Evolutionary conservation across 768 basidiomycete species (phyloP).

Genomic region (Rubroboletus pulcherrimus): DNA sequence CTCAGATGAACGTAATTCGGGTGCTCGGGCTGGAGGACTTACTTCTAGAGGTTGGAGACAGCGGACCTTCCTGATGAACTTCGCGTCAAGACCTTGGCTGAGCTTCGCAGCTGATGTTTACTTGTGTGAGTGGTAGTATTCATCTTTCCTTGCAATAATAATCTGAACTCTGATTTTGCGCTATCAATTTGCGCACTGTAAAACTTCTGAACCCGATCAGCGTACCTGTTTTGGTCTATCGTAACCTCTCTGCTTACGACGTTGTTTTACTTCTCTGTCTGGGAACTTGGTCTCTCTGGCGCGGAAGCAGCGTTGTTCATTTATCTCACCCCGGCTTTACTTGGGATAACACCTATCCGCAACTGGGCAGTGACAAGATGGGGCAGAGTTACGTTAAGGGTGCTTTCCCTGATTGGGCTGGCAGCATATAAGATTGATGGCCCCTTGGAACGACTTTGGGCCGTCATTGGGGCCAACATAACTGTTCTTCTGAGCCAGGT

Average conservation of each 20-base stretch:
- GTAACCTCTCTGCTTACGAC: constrained; percentile 76
- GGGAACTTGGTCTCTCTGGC: constrained; percentile 83
- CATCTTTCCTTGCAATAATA: not conserved
- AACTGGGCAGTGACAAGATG: constrained; percentile 43
- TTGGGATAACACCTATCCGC: constrained; percentile 45
- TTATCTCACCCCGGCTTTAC: constrained; percentile 64
- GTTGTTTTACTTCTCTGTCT: constrained; percentile 89
- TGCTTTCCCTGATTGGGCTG: constrained; percentile 49
- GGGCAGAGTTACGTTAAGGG: constrained; percentile 48
- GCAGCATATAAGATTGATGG: constrained; percentile 49
- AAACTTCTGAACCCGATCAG: constrained; percentile 33
- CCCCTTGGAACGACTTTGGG: constrained; percentile 52
- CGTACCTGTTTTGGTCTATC: constrained; percentile 79
- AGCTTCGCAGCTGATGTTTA: constrained; percentile 48
- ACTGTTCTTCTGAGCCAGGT: constrained; percentile 46
- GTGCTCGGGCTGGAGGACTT: not conserved
- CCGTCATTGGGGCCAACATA: constrained; percentile 53
- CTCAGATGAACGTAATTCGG: not conserved
- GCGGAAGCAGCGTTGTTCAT: constrained; percentile 73
- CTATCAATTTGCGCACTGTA: not conserved
- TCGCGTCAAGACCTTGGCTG: constrained; percentile 15
- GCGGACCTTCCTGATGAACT: not conserved
- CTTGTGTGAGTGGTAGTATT: constrained; percentile 42
- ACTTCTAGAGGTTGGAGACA: not conserved
- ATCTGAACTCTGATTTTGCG: constrained; percentile 1